Conservation (phyloP, 2,329 filamentous ascomycete genomes). For the Aspergillus aculeatus region DNA sequence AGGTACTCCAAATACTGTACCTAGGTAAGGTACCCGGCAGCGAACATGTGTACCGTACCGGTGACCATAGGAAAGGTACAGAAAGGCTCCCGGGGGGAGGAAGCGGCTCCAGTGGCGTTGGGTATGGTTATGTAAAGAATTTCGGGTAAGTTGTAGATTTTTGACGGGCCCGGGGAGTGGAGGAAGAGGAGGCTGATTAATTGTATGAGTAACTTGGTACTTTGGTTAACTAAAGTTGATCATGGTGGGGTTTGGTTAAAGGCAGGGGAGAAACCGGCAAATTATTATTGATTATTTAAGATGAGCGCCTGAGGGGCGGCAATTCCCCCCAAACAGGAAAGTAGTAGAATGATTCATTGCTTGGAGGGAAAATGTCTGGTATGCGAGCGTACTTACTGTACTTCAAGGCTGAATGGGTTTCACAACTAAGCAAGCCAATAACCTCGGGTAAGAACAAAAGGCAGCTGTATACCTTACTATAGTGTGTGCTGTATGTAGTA, state of each 20-base stretch:
- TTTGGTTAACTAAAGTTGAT: not conserved
- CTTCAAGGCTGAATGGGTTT: too few species aligned
- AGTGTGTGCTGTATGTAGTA: too few species aligned
- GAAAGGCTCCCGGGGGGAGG: too few species aligned
- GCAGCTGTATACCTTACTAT: too few species aligned
- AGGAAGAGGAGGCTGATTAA: not conserved
- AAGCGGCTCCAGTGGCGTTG: not conserved
- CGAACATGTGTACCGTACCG: too few species aligned
- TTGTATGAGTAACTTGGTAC: not conserved
- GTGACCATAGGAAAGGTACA: too few species aligned
- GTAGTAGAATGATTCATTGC: not conserved
- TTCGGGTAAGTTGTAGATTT: not conserved
- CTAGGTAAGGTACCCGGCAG: not conserved
- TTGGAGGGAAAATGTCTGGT: not conserved
- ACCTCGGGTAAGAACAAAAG: too few species aligned
- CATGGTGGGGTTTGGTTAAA: slow-evolving; percentile 4
- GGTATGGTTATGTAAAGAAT: not conserved
- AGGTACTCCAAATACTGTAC: not conserved
- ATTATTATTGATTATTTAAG: not conserved
- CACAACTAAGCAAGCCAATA: too few species aligned
- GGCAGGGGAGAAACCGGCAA: not conserved
- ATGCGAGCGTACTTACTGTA: not conserved
- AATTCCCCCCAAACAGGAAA: not conserved
- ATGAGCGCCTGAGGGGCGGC: not conserved
- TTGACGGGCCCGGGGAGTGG: not conserved